Conservation (phyloP, 2,329 filamentous ascomycete species). For the Cadophora sp. region DNA sequence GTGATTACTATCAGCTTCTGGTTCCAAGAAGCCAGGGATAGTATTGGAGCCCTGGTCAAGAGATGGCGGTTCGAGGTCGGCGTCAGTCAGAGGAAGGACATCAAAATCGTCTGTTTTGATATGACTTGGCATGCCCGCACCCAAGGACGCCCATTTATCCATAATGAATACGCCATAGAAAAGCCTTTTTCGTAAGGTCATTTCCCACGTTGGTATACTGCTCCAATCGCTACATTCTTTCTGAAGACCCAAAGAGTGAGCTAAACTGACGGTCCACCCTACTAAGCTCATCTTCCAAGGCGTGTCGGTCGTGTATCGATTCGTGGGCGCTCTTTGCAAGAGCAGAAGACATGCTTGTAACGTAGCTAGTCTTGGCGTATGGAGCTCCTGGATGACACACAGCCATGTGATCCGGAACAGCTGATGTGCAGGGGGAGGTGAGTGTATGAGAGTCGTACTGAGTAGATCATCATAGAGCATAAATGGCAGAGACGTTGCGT, state of each 20-base stretch:
- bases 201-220: slow-evolving; percentile 44
- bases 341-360: slow-evolving; percentile 45
- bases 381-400: slow-evolving; percentile 44
- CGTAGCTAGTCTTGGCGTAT: slow-evolving; percentile 44
- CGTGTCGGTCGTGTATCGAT: slow-evolving; percentile 45
- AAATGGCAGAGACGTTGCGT: slow-evolving; percentile 52
- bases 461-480: slow-evolving; percentile 51
- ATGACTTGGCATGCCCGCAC: slow-evolving; percentile 45
- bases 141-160: slow-evolving; percentile 46
- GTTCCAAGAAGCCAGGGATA: slow-evolving; percentile 35
- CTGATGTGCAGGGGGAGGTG: slow-evolving; percentile 40
- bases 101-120: slow-evolving; percentile 43
- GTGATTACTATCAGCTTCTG: slow-evolving; percentile 38
- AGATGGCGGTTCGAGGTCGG: slow-evolving; percentile 38
- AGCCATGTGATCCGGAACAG: slow-evolving; percentile 45
- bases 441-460: slow-evolving; percentile 43
- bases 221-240: slow-evolving; percentile 44
- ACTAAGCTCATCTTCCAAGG: slow-evolving; percentile 45
- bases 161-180: slow-evolving; percentile 45
- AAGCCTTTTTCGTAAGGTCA: slow-evolving; percentile 42
- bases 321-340: slow-evolving; percentile 44
- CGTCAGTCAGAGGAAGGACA: slow-evolving; percentile 38
- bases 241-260: slow-evolving; percentile 44
- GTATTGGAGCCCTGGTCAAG: slow-evolving; percentile 29
- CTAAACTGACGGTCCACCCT: slow-evolving; percentile 44